Evolutionary conservation across 2,329 filamentous ascomycete genomes (phyloP).

Genomic region (Orbilia javanica): DNA sequence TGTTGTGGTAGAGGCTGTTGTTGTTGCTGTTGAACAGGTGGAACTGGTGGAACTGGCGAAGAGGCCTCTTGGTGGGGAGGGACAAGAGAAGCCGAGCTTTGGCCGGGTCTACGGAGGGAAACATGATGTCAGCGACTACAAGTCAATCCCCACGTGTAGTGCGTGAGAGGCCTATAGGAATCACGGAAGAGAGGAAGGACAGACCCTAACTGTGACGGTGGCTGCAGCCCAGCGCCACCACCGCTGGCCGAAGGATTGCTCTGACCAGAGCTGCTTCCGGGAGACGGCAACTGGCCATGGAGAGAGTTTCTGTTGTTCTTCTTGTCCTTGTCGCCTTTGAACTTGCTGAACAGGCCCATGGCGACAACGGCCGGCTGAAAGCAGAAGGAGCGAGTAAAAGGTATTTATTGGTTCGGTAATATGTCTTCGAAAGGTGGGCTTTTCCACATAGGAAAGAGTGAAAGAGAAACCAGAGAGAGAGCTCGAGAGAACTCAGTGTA

Average conservation of each 20-base stretch:
- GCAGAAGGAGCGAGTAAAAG: neutral
- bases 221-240: conserved; percentile 31
- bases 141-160: neutral
- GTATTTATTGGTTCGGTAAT: conserved; percentile 4
- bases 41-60: neutral
- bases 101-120: neutral
- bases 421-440: too few relatives aligned
- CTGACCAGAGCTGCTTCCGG: conserved; percentile 21
- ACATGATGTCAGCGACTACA: neutral
- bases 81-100: conserved; percentile 36
- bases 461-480: neutral
- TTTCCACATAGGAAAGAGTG: neutral
- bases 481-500: neutral
- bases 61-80: conserved; percentile 21
- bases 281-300: conserved; percentile 4
- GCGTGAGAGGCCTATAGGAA: neutral
- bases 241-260: conserved; percentile 20
- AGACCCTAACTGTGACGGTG: conserved; percentile 3
- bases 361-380: conserved; percentile 5
- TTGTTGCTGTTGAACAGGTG: conserved; percentile 11
- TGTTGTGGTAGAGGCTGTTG: conserved; percentile 22
- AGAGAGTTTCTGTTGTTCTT: conserved; percentile 56
- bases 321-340: conserved; percentile 50
- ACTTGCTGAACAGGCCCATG: conserved; percentile 55
- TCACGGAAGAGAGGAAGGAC: neutral